Percentiles rank a stretch among this genome's conserved stretches.
Conservation (phyloP, 768 basidiomycete species). For the Leccinum uliginosum region DNA sequence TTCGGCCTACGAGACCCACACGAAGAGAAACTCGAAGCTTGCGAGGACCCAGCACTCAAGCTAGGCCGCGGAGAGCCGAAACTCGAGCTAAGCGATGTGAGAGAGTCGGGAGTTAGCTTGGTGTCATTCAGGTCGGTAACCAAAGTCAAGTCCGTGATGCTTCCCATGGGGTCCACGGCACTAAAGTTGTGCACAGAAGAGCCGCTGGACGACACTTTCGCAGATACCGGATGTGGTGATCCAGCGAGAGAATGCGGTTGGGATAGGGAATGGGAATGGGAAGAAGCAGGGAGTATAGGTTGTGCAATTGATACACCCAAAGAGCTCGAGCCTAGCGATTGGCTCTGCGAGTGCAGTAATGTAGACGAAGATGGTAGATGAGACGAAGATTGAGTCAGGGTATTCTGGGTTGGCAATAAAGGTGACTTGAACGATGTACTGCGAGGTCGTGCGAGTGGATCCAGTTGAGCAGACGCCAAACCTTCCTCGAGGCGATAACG, state of each 20-base stretch:
- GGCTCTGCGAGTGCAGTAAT: slow-evolving; percentile 18
- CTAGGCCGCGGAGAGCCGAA: slow-evolving; percentile 26
- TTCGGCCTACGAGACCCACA: slow-evolving; percentile 22
- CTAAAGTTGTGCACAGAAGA: slow-evolving; percentile 20
- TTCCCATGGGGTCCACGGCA: slow-evolving; percentile 7
- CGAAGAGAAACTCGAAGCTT: slow-evolving; percentile 24
- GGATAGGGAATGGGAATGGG: slow-evolving; percentile 22
- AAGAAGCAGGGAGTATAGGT: slow-evolving; percentile 17
- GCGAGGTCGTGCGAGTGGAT: slow-evolving; percentile 22
- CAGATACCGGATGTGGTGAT: slow-evolving; percentile 24
- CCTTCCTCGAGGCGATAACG: slow-evolving; percentile 28
- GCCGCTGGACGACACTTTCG: slow-evolving; percentile 20
- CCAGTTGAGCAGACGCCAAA: slow-evolving; percentile 24
- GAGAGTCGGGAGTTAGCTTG: slow-evolving; percentile 23
- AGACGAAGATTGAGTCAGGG: slow-evolving; percentile 20
- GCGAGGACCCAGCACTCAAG: slow-evolving; percentile 27
- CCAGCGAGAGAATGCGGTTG: slow-evolving; percentile 27
- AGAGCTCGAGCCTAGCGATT: slow-evolving; percentile 12
- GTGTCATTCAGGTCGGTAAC: slow-evolving; percentile 24
- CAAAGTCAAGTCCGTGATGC: slow-evolving; percentile 19
- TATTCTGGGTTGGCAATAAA: slow-evolving; percentile 15
- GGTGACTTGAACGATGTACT: slow-evolving; percentile 25
- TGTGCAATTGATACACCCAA: slow-evolving; percentile 17
- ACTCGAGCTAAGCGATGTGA: slow-evolving; percentile 22
- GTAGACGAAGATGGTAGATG: slow-evolving; percentile 13